Evolutionary conservation across 345 rosid species (phyloP), one percentile per base, ranked within the genome.

Genomic region (Trapa bicornis): DNA sequence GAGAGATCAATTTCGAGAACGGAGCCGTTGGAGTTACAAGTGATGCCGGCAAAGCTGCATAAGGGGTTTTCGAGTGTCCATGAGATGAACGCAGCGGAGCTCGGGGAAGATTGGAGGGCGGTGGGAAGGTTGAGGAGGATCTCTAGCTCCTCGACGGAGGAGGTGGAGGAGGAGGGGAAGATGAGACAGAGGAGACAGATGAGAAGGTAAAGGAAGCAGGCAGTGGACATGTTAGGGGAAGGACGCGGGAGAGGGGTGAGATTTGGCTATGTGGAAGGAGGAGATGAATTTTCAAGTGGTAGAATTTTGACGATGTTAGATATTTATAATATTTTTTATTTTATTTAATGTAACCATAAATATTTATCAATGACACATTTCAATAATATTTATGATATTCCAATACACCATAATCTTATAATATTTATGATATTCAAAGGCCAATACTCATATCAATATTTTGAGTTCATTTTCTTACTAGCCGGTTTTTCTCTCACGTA

Each of bases 1-100:
- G 84, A 73, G 1, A 80, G 78, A 65, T 80, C 81, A 36, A 80
- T 75, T 67, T 74, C 76, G 22, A 37, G 37, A 69, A 78, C 84
- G 2, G 80, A 71, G 61, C 74, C 68, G 4, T 3, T 37, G 3
- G 68, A 48, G 39, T 67, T 65, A 47, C 84, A 80, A 22, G 77
- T 71, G 60, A 80, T 66, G 67, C 84, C 84, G 6, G 57, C 22
- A 73, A 80, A 80, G 14, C 52, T 48, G 70, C 84, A 78, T 3
- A 68, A 0, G 29, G 66, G 57, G 60, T 35, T 56, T 39, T 36
- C 11, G 8, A 67, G 7, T 22, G 29, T 37, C 84, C 84, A 80
- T 9, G 84, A 73, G 12, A 66, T 58, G 56, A 80, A 80, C 0
- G 70, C 74, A 9, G 65, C 53, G 45, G 76, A 67, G 38, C 52